phyloP scores from a whole-genome alignment of 257 asterid genomes.

The Solanum habrochaites region DNA sequence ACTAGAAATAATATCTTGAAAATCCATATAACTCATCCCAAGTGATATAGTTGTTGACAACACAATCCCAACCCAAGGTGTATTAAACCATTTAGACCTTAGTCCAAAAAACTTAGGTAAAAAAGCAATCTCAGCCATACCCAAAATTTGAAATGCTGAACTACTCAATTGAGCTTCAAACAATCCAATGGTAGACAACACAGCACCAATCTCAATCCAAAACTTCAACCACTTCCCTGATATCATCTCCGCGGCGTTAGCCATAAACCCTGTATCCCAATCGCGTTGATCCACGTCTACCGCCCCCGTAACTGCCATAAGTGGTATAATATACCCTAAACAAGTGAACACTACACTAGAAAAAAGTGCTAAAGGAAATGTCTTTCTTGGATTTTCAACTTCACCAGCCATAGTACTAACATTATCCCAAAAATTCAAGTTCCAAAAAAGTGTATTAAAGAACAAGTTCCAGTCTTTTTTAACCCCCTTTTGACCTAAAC shows the following conservation, averaged over 20 bases:
- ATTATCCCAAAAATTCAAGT: conserved; percentile 65
- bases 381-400: conserved; percentile 48
- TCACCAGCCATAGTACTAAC: conserved; percentile 66
- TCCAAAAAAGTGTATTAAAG: conserved; percentile 65
- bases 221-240: conserved; percentile 50
- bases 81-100: conserved; percentile 40
- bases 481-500: conserved; percentile 46
- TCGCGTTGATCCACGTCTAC: conserved; percentile 28
- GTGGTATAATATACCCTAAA: conserved; percentile 49
- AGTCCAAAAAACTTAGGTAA: conserved; percentile 24
- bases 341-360: conserved; percentile 47
- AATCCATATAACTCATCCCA: conserved; percentile 27
- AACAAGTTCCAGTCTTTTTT: conserved; percentile 49
- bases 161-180: conserved; percentile 53
- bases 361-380: conserved; percentile 36
- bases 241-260: conserved; percentile 26
- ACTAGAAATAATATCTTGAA: conserved; percentile 23
- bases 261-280: conserved; percentile 50
- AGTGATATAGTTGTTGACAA: conserved; percentile 32
- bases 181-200: conserved; percentile 34
- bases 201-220: conserved; percentile 58
- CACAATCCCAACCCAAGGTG: conserved; percentile 62
- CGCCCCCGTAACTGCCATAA: conserved; percentile 45
- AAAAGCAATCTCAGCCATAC: conserved; percentile 47
- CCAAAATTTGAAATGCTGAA: conserved; percentile 40